Base-by-base conservation (phyloP, 73 alveolate species). In the Paramecium sexaurelia region DNA sequence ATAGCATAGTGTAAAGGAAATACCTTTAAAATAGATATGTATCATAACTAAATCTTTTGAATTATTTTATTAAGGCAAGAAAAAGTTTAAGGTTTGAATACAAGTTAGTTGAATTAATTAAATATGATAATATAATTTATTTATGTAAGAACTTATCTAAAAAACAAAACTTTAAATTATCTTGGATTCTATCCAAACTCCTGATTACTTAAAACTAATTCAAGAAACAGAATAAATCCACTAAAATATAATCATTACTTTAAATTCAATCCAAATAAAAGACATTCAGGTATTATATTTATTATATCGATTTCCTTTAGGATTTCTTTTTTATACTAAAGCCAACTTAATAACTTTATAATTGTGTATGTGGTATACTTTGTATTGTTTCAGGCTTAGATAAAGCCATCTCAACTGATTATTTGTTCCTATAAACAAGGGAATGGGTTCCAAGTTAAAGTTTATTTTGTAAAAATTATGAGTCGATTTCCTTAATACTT, bases 391-490 rank as follows among this genome's bases (percentile, higher is more conserved):
- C 75, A 39, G 75, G 51, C 6, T 0, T 78, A 43, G 32, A 43
- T 41, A 78, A 78, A 24, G 32, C 66, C 19, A 41, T 78, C 6
- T 43, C 90, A 41, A 19, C 41, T 0, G 90, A 78, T 22, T 41
- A 20, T 41, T 78, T 40, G 10, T 40, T 22, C 36, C 8, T 41
- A 22, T 13, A 26, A 11, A 61, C 36, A 61, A 27, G 13, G 6
- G 75, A 40, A 35, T 78, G 51, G 55, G 20, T 22, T 0, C 22
- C 1, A 22, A 20, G 37, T 19, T 43, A 40, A 20, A 39, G 73
- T 40, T 1, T 40, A 32, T 41, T 78, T 78, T 78, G 90, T 41
- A 39, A n/a, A 6, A 78, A 78, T 78, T 78, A 78, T 78, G 51
- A n/a, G 3, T 43, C 39, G 2, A 36, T 40, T 0, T 10, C 17